Percentiles rank a stretch among this genome's conserved stretches.
These are phyloP conservation scores for Inga laurina DNA, from an alignment of 306 rosid genomes.

Conservation along the genomic window DNA sequence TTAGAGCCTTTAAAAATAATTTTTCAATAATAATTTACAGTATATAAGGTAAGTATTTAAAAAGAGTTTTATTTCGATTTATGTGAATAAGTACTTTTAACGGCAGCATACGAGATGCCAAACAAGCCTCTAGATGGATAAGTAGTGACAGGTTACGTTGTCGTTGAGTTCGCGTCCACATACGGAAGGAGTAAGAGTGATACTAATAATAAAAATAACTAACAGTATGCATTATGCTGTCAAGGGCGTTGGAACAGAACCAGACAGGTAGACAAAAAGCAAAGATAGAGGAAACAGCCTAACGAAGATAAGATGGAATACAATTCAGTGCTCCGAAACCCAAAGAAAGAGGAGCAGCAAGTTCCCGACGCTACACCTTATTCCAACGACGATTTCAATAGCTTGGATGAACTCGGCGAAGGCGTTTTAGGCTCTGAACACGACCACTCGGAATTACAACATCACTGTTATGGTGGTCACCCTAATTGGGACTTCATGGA, in stretches of 20 bases:
- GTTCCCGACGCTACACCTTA: conserved; percentile 47
- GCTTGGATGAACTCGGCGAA: conserved; percentile 54
- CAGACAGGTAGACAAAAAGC: neutral
- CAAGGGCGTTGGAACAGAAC: neutral
- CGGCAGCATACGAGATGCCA: too few relatives aligned
- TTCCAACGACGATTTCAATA: conserved; percentile 42
- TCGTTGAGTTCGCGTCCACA: neutral
- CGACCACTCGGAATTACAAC: conserved; percentile 19
- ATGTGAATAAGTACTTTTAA: too few relatives aligned
- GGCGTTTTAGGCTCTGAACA: conserved; percentile 44
- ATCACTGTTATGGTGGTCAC: conserved; percentile 14
- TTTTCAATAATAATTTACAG: too few relatives aligned
- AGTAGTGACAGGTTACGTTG: neutral
- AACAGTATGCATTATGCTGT: neutral
- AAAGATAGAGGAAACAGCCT: neutral
- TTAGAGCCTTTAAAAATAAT: too few relatives aligned
- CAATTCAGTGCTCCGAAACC: conserved; percentile 32
- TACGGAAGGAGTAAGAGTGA: neutral
- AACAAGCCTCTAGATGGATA: neutral
- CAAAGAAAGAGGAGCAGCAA: conserved; percentile 70
- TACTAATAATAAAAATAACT: neutral
- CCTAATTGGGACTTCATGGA: conserved; percentile 71
- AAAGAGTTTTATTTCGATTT: too few relatives aligned
- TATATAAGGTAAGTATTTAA: too few relatives aligned
- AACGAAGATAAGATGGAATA: conserved; percentile 8